phyloP scores from a whole-genome alignment of 1,284 basidiomycete genomes.

The Moniliella sp. region DNA sequence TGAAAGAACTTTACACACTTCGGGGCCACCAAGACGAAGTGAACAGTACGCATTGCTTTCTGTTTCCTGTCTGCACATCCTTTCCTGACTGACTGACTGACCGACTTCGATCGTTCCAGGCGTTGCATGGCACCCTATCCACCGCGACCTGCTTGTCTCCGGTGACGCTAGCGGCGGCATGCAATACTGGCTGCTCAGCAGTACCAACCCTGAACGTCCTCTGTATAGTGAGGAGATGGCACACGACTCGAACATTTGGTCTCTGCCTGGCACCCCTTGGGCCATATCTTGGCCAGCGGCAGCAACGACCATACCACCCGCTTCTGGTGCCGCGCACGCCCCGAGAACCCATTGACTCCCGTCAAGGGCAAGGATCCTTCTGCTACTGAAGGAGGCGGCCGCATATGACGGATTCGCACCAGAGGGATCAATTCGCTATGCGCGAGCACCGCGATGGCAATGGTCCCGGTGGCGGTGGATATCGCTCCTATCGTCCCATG shows the following conservation, averaged over 20 bases:
- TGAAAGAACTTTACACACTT: conserved; percentile 75
- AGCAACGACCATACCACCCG: conserved; percentile 91
- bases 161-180: conserved; percentile 83
- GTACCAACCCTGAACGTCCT: conserved; percentile 36
- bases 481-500: too few species aligned
- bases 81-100: too few species aligned
- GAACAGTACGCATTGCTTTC: conserved; percentile 77
- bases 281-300: conserved; percentile 73
- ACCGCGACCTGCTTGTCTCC: conserved; percentile 63
- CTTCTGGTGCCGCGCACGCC: conserved; percentile 79
- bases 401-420: too few species aligned
- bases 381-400: too few species aligned
- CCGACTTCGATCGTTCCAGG: too few species aligned
- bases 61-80: too few species aligned
- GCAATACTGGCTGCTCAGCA: conserved; percentile 62
- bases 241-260: conserved; percentile 92
- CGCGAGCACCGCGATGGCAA: too few species aligned
- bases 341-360: too few species aligned
- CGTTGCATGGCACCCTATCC: conserved; percentile 78
- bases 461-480: too few species aligned
- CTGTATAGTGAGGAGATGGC: conserved; percentile 67
- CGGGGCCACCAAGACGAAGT: conserved; percentile 94
- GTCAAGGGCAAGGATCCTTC: too few species aligned
- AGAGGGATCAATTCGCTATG: too few species aligned
- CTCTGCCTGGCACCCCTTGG: conserved; percentile 81